Conservation (phyloP, 441 rosid species). For the Cnidoscolus chayamansa region DNA sequence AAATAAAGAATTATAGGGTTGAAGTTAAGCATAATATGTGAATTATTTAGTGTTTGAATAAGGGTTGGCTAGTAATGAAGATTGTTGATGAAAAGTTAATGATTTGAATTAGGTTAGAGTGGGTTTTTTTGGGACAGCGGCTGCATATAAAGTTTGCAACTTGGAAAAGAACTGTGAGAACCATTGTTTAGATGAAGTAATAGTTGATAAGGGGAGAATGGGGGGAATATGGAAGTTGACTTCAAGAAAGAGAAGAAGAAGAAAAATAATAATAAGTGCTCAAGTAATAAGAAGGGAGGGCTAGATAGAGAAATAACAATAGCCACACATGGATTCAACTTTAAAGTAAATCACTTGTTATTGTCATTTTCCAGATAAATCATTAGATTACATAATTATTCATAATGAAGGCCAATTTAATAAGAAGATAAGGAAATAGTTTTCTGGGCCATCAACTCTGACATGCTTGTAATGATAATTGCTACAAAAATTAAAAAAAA, state of each 20-base stretch:
- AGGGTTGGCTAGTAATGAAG: not conserved
- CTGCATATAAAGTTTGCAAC: not conserved
- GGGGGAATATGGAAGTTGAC: not conserved
- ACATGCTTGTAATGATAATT: not conserved
- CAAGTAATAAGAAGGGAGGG: not conserved
- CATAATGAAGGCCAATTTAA: not conserved
- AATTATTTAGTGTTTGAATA: not conserved
- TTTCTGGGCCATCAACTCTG: not conserved
- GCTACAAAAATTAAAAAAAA: not conserved
- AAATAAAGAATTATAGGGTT: not conserved
- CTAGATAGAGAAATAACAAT: not conserved
- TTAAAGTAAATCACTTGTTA: not conserved
- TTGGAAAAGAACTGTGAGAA: not conserved
- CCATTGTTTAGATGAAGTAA: not conserved
- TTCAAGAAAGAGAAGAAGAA: not conserved
- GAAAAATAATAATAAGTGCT: not conserved
- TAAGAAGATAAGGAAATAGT: not conserved
- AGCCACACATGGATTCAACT: not conserved
- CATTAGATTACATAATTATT: not conserved
- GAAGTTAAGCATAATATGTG: conserved; percentile 5
- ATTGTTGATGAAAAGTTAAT: not conserved
- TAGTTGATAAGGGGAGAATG: not conserved
- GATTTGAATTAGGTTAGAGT: not conserved
- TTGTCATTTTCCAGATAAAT: not conserved
- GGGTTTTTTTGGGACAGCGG: not conserved